Percentiles rank a stretch among this genome's conserved stretches.
phyloP scores from a whole-genome alignment of 495 filamentous ascomycete genomes.

The Xylaria longipes region DNA sequence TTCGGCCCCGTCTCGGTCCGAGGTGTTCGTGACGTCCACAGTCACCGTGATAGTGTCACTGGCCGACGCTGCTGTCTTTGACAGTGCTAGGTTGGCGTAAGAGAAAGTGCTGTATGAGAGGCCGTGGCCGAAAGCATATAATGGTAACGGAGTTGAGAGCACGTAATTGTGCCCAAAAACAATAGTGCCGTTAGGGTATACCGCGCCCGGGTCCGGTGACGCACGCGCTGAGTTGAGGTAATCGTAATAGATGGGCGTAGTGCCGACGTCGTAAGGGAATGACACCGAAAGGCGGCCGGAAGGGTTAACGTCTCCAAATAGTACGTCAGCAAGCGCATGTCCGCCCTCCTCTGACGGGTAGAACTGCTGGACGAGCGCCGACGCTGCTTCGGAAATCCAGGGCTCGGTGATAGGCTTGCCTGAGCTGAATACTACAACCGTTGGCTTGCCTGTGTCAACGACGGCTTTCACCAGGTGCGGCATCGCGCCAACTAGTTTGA shows the following conservation, averaged over 20 bases:
- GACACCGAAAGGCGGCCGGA: slow-evolving; percentile 69
- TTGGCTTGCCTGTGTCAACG: slow-evolving; percentile 68
- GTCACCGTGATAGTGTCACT: slow-evolving; percentile 59
- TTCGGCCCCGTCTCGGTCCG: slow-evolving; percentile 64
- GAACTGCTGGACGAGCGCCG: slow-evolving; percentile 72
- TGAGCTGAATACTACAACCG: slow-evolving; percentile 70
- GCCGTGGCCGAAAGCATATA: slow-evolving; percentile 75
- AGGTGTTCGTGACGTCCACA: slow-evolving; percentile 63
- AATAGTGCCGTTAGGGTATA: slow-evolving; percentile 62
- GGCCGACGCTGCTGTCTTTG: slow-evolving; percentile 51
- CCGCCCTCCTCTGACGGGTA: slow-evolving; percentile 79
- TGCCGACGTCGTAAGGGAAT: slow-evolving; percentile 67
- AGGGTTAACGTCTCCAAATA: slow-evolving; percentile 84
- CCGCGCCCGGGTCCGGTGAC: slow-evolving; percentile 54
- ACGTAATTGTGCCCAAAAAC: slow-evolving; percentile 72
- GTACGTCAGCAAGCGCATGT: slow-evolving; percentile 75
- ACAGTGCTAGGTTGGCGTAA: slow-evolving; percentile 57
- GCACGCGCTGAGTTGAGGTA: slow-evolving; percentile 70
- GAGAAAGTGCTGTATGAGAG: slow-evolving; percentile 68
- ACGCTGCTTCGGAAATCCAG: slow-evolving; percentile 66
- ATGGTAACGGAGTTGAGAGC: slow-evolving; percentile 59
- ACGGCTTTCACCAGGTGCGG: slow-evolving; percentile 67
- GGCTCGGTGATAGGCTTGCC: slow-evolving; percentile 74
- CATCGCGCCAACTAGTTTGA: slow-evolving; percentile 75
- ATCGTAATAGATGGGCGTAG: slow-evolving; percentile 72